Evolutionary conservation across 805 yeast genomes (phyloP).

Genomic region (Saccharomycopsis schoenii): DNA sequence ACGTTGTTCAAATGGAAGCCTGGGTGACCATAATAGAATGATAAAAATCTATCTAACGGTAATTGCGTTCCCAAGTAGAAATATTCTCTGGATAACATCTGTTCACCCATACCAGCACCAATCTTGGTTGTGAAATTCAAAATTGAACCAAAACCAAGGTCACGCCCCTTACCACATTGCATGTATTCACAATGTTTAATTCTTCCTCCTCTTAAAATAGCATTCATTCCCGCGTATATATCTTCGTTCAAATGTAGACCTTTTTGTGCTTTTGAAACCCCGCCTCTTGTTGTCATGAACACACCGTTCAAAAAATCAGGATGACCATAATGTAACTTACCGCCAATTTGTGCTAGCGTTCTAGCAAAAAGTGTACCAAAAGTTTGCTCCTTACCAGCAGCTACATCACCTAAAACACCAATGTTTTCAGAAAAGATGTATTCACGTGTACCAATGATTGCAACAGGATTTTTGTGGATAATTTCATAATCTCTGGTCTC

Average conservation of each 20-base stretch:
- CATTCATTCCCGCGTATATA: slow-evolving; percentile 81
- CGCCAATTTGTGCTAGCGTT: slow-evolving; percentile 73
- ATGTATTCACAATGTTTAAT: slow-evolving; percentile 76
- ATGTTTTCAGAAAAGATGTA: slow-evolving; percentile 75
- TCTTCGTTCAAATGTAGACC: slow-evolving; percentile 80
- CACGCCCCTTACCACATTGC: slow-evolving; percentile 84
- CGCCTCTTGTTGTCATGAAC: slow-evolving; percentile 79
- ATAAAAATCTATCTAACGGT: slow-evolving; percentile 67
- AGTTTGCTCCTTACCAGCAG: slow-evolving; percentile 84
- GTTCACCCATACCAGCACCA: slow-evolving; percentile 90
- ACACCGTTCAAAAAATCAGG: slow-evolving; percentile 72
- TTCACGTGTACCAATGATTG: slow-evolving; percentile 77
- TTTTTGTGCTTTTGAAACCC: slow-evolving; percentile 77
- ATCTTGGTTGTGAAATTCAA: slow-evolving; percentile 74
- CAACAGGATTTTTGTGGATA: slow-evolving; percentile 48
- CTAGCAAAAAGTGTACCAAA: slow-evolving; percentile 80
- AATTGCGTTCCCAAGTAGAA: slow-evolving; percentile 69
- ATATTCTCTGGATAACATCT: slow-evolving; percentile 73
- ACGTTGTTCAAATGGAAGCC: slow-evolving; percentile 78
- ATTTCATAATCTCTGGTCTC: slow-evolving; percentile 28
- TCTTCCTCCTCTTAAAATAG: slow-evolving; percentile 68
- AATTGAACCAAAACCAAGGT: slow-evolving; percentile 75
- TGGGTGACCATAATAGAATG: slow-evolving; percentile 79
- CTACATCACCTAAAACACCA: slow-evolving; percentile 76
- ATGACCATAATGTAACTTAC: slow-evolving; percentile 79